These are phyloP conservation scores for Setaria italica DNA, from an alignment of 202 grass and related monocot species.

Conservation along the genomic window DNA sequence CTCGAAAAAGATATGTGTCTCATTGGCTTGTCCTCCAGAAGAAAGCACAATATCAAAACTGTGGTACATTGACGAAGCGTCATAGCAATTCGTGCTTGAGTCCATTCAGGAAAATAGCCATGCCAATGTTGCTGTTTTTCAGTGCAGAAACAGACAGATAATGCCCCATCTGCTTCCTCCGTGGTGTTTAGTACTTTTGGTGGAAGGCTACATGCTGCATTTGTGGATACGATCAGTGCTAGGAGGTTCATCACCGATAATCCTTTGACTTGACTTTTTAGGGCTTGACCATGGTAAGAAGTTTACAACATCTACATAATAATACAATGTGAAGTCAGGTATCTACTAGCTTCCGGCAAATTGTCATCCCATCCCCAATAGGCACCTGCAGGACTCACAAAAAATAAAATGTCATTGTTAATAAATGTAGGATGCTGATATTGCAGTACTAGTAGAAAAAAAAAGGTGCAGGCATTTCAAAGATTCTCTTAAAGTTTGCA, in stretches of 20 bases:
- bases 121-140: constrained; percentile 5
- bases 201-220: not conserved
- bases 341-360: constrained; percentile 79
- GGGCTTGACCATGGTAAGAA: constrained; percentile 8
- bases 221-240: constrained; percentile 21
- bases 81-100: not conserved
- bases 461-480: constrained; percentile 5
- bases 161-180: constrained; percentile 4
- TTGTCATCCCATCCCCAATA: constrained; percentile 95
- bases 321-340: constrained; percentile 32
- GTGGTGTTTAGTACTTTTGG: constrained; percentile 1
- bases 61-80: not conserved
- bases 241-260: constrained; percentile 21
- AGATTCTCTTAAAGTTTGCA: not conserved
- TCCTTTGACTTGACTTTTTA: constrained; percentile 22
- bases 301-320: constrained; percentile 17
- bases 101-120: not conserved
- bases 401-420: constrained; percentile 28
- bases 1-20: not conserved
- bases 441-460: not conserved
- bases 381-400: constrained; percentile 64
- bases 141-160: constrained; percentile 14
- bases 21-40: not conserved
- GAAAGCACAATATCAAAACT: not conserved
- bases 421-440: not conserved